Base-by-base conservation (phyloP, 106 monocot genomes). In the Dendrobium huoshanense region DNA sequence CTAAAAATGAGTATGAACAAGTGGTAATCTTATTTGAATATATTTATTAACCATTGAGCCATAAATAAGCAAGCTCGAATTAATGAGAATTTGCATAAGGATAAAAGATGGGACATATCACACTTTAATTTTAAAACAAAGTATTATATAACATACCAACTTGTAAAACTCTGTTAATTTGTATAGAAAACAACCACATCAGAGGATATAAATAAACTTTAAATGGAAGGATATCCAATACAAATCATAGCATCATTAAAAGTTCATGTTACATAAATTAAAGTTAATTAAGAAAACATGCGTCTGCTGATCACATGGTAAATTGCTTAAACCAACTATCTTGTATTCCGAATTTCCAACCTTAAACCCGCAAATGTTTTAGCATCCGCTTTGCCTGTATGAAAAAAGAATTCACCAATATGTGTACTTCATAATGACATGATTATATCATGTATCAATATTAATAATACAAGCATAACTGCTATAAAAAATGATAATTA, bases 251-350 rank as follows among this genome's bases (percentile, higher is more conserved):
- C 20, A 41, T 17, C 27, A 72, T 6, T 42, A 74, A 20, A 42
- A 74, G 11, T 19, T 43, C 16, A 6, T 4, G 4, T 74, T 42
- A 19, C 43, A 41, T 41, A 43, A 73, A 73, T 4, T 19, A 31
- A 11, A 13, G 18, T n/a, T 6, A 67, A 16, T 19, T 72, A 25
- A 19, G 61, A 56, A 45, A 16, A 56, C 83, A 77, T 77, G 93
- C 98, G 31, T 72, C 77, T 89, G 94, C 55, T 88, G 81, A 16
- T 86, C 80, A 83, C 98, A 98, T 17, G 90, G 92, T 19, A 78
- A 25, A 13, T 98, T 95, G 73, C 98, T 98, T 29, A 95, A 76
- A 41, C 98, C 98, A 79, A 88, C 88, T 65, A 98, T 93, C 80
- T 95, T 98, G 73, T 79, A 92, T 44, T 98, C 98, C 25, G 67